phyloP scores from a whole-genome alignment of 1,139 yeast genomes.

The Hansenula sp. region DNA sequence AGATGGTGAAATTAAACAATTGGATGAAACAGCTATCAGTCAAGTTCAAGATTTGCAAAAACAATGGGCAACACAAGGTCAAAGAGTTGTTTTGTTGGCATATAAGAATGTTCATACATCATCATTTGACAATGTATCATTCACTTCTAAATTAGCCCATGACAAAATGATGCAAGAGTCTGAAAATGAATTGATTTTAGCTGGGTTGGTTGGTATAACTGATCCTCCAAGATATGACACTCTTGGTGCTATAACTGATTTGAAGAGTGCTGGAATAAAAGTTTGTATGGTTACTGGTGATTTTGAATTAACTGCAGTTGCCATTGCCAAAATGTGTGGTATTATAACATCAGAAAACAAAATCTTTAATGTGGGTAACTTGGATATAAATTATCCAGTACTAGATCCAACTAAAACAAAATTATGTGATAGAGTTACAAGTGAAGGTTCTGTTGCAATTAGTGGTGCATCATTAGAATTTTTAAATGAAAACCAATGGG shows the following conservation, averaged over 20 bases:
- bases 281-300: constrained; percentile 54
- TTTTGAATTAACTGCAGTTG: constrained; percentile 46
- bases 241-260: constrained; percentile 32
- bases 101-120: constrained; percentile 19
- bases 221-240: constrained; percentile 49
- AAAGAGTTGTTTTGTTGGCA: constrained; percentile 42
- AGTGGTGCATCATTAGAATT: constrained; percentile 36
- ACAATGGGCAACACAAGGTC: constrained; percentile 39
- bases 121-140: constrained; percentile 7
- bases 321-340: constrained; percentile 46
- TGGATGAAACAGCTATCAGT: constrained; percentile 19
- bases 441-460: constrained; percentile 30
- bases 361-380: constrained; percentile 26
- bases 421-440: constrained; percentile 9
- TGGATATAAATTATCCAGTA: constrained; percentile 14
- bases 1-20: constrained; percentile 8
- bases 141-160: constrained; percentile 8
- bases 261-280: constrained; percentile 46
- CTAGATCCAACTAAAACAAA: constrained; percentile 4
- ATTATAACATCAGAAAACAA: constrained; percentile 28
- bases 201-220: constrained; percentile 44
- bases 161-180: constrained; percentile 11
- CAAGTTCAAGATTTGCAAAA: constrained; percentile 33
- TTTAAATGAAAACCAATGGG: constrained; percentile 42
- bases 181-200: constrained; percentile 19